phyloP scores from a whole-genome alignment of 106 monocot species.

The Dendrobium nobile region DNA sequence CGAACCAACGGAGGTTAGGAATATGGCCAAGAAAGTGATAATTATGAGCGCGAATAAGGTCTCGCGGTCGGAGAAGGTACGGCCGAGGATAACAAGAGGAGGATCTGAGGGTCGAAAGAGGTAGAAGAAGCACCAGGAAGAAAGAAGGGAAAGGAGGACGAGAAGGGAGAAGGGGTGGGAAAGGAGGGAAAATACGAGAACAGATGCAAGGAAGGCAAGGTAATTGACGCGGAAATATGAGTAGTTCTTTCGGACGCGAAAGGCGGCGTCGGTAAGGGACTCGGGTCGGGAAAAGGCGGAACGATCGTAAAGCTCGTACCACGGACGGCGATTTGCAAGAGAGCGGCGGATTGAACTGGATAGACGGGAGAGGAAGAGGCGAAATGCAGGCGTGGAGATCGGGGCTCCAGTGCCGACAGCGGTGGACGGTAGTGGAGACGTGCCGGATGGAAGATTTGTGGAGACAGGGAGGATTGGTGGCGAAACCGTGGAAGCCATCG shows the following conservation, averaged over 20 bases:
- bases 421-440: neutral
- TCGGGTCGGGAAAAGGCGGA: slow-evolving; percentile 49
- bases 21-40: slow-evolving; percentile 29
- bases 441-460: neutral
- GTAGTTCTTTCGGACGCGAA: slow-evolving; percentile 43
- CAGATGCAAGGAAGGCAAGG: slow-evolving; percentile 22
- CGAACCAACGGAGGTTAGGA: slow-evolving; percentile 47
- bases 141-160: slow-evolving; percentile 32
- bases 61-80: slow-evolving; percentile 43
- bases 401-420: neutral
- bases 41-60: slow-evolving; percentile 25
- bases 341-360: slow-evolving; percentile 20
- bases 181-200: slow-evolving; percentile 43
- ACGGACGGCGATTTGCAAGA: slow-evolving; percentile 37
- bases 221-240: slow-evolving; percentile 53
- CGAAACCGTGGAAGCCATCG: slow-evolving; percentile 13
- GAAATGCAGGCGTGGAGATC: slow-evolving; percentile 16
- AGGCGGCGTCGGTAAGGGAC: slow-evolving; percentile 27
- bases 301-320: slow-evolving; percentile 45
- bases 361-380: slow-evolving; percentile 26
- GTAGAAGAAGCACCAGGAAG: slow-evolving; percentile 47
- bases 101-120: slow-evolving; percentile 42
- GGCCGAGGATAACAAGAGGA: slow-evolving; percentile 37
- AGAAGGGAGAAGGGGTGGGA: slow-evolving; percentile 50
- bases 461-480: slow-evolving; percentile 36